A percentile compares a stretch with the other conserved stretches of the same genome.
Evolutionary conservation across 805 yeast genomes (phyloP).

Genomic region (Schizosaccharomyces lindneri): DNA sequence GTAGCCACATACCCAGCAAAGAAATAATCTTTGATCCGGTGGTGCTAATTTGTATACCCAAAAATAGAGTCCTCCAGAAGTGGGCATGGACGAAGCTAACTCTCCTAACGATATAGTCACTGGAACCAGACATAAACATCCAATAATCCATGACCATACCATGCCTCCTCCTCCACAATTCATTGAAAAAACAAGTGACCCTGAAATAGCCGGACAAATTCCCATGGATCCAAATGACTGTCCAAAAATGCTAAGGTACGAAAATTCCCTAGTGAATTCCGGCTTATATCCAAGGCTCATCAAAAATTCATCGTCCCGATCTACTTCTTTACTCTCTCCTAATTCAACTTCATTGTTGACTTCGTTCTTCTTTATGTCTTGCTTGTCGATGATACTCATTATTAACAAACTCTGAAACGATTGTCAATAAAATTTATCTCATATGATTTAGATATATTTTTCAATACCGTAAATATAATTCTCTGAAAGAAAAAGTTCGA

Average conservation of each 20-base stretch:
- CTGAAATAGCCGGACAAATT: constrained; percentile 37
- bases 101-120: constrained; percentile 42
- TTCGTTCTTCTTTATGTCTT: not conserved
- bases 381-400: not conserved
- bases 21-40: not conserved
- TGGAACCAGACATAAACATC: constrained; percentile 26
- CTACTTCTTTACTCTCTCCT: not conserved
- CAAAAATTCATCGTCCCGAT: not conserved
- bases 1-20: not conserved
- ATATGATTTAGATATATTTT: too few relatives aligned
- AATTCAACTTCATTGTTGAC: not conserved
- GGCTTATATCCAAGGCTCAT: constrained; percentile 44
- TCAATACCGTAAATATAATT: too few relatives aligned
- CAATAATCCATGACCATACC: constrained; percentile 34
- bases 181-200: constrained; percentile 31
- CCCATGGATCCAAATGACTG: constrained; percentile 37
- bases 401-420: not conserved
- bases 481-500: too few relatives aligned
- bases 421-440: too few relatives aligned
- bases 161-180: constrained; percentile 35
- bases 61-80: constrained; percentile 41
- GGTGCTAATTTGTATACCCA: constrained; percentile 38
- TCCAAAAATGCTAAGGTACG: constrained; percentile 45
- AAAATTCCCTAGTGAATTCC: constrained; percentile 35
- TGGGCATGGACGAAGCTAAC: constrained; percentile 37